Evolutionary conservation across 2,329 filamentous ascomycete genomes (phyloP).

Genomic region (Penicillium crustosum): DNA sequence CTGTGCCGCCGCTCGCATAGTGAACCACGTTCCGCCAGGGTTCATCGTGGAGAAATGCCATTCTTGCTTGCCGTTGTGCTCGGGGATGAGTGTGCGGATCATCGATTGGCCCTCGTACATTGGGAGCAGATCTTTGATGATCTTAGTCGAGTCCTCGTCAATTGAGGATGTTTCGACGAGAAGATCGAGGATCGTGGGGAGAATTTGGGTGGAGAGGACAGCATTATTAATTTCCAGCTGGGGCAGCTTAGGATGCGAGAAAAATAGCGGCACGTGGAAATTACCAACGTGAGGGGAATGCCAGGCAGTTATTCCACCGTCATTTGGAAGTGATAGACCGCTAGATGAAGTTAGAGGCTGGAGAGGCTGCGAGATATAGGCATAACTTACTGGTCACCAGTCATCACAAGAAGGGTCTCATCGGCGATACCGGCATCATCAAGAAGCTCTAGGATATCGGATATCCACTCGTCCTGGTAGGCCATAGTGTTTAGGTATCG

Average conservation of each 20-base stretch:
- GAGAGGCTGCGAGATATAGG: neutral
- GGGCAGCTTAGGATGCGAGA: slow-evolving; percentile 28
- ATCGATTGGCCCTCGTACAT: slow-evolving; percentile 52
- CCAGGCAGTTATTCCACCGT: slow-evolving; percentile 30
- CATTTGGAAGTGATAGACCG: slow-evolving; percentile 29
- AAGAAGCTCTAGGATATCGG: slow-evolving; percentile 26
- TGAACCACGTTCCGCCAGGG: slow-evolving; percentile 50
- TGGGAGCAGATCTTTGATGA: slow-evolving; percentile 43
- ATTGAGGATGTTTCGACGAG: slow-evolving; percentile 45
- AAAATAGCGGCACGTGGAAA: slow-evolving; percentile 30
- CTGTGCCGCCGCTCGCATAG: slow-evolving; percentile 74
- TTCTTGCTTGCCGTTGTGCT: slow-evolving; percentile 35
- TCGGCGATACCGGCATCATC: slow-evolving; percentile 31
- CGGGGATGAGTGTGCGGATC: slow-evolving; percentile 41
- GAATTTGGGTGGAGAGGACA: slow-evolving; percentile 35
- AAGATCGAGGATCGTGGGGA: slow-evolving; percentile 51
- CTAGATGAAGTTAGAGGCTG: slow-evolving; percentile 3
- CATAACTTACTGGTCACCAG: slow-evolving; percentile 29
- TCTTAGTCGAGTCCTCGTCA: slow-evolving; percentile 31
- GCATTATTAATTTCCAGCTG: slow-evolving; percentile 23
- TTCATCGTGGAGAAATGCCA: slow-evolving; percentile 41
- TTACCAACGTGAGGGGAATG: slow-evolving; percentile 28
- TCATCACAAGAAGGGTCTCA: slow-evolving; percentile 32
- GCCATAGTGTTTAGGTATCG: slow-evolving; percentile 30
- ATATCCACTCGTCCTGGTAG: slow-evolving; percentile 30